A percentile compares a stretch with the other conserved stretches of the same genome.
phyloP scores from a whole-genome alignment of 1,284 basidiomycete genomes.

The Ceratobasidium sp. region DNA sequence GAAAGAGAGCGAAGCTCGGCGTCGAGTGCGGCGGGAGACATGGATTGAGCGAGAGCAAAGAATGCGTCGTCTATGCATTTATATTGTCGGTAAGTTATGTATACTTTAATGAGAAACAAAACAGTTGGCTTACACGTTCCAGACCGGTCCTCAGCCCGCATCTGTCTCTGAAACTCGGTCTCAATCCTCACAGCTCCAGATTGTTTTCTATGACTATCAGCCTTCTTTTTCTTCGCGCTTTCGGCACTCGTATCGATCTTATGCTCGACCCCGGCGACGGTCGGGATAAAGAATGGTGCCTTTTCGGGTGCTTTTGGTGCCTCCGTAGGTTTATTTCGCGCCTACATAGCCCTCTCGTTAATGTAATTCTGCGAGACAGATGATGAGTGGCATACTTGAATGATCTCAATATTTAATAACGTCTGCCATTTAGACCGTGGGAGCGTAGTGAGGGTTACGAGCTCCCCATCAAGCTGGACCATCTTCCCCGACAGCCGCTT shows the following conservation, averaged over 20 bases:
- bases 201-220: conserved; percentile 58
- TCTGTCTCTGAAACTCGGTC: conserved; percentile 80
- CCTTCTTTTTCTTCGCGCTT: conserved; percentile 56
- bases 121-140: conserved; percentile 73
- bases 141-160: conserved; percentile 70
- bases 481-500: conserved; percentile 57
- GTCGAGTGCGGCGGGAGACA: conserved; percentile 93
- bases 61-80: conserved; percentile 76
- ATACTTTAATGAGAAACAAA: neutral
- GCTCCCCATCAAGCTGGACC: conserved; percentile 85
- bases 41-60: conserved; percentile 87
- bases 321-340: conserved; percentile 97
- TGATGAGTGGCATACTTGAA: conserved; percentile 73
- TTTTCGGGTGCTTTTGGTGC: conserved; percentile 94
- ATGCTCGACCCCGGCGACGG: conserved; percentile 84
- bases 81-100: neutral
- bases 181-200: conserved; percentile 62
- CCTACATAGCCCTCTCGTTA: conserved; percentile 61
- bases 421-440: conserved; percentile 97
- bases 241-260: conserved; percentile 73
- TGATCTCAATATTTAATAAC: conserved; percentile 94
- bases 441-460: conserved; percentile 92
- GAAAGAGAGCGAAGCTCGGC: conserved; percentile 86
- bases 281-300: conserved; percentile 97
- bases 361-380: conserved; percentile 24